phyloP scores from a whole-genome alignment of 2,329 filamentous ascomycete genomes.

The Endothia cerciana region DNA sequence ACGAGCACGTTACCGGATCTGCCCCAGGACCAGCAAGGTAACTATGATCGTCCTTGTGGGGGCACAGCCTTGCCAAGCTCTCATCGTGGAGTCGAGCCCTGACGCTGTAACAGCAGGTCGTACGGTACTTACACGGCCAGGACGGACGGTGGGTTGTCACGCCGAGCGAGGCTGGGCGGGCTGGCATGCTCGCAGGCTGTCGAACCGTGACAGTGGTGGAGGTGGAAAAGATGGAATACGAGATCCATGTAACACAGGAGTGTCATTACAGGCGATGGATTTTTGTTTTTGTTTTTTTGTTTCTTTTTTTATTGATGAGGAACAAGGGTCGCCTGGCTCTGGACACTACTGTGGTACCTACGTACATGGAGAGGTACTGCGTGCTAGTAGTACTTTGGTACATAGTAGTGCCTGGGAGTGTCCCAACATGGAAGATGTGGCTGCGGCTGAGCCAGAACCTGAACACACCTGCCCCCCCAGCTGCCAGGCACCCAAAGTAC shows the following conservation, averaged over 20 bases:
- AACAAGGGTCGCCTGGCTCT: no score
- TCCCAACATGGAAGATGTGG: neutral
- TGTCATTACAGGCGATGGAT: no score
- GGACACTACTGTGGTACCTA: neutral
- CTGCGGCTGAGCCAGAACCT: neutral
- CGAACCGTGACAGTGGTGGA: neutral
- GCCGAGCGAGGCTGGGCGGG: neutral
- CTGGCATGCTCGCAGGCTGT: no score
- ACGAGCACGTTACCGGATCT: slow-evolving; percentile 1
- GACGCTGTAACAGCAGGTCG: no score
- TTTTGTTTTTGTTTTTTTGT: no score
- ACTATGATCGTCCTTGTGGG: neutral
- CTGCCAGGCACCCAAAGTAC: neutral
- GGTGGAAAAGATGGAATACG: neutral
- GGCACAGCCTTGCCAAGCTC: slow-evolving; percentile 4
- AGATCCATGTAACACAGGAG: no score
- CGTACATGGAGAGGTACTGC: no score
- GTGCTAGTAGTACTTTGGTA: no score
- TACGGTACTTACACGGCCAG: neutral
- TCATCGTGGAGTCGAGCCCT: neutral
- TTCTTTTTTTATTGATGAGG: no score
- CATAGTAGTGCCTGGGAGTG: no score
- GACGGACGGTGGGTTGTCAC: neutral
- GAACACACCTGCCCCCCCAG: neutral
- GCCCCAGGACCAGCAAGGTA: slow-evolving; percentile 3